Conservation (phyloP, 768 basidiomycete genomes). For the Naematelia aurantialba region DNA sequence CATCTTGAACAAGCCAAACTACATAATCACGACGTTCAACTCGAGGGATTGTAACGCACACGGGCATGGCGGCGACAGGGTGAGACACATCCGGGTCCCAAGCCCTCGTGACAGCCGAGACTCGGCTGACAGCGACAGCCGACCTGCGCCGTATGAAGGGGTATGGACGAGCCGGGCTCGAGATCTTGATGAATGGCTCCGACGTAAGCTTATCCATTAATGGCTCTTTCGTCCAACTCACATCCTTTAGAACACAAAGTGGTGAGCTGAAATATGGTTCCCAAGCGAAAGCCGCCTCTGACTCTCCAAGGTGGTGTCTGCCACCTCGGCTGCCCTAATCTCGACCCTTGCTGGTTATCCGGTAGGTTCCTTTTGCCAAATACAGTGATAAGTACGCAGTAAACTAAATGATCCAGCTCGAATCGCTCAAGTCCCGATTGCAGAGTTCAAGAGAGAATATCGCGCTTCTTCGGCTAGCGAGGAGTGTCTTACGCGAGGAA, state of each 20-base stretch:
- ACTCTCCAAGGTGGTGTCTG: constrained; percentile 62
- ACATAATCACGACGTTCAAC: background rate
- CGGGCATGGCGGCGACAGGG: constrained; percentile 42
- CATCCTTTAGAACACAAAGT: background rate
- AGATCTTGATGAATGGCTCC: constrained; percentile 36
- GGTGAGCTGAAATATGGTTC: background rate
- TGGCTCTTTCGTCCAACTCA: background rate
- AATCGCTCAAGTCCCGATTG: constrained; percentile 88
- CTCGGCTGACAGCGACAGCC: constrained; percentile 14
- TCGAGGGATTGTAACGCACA: background rate
- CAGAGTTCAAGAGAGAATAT: constrained; percentile 76
- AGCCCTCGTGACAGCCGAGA: no score
- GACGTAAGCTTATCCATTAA: constrained; percentile 22
- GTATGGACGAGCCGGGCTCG: constrained; percentile 30
- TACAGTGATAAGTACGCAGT: background rate
- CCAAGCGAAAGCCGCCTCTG: no score
- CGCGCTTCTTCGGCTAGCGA: constrained; percentile 61
- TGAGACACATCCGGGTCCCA: no score
- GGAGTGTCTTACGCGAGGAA: constrained; percentile 49
- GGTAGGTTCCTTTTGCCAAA: constrained; percentile 49
- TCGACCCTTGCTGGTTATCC: constrained; percentile 92
- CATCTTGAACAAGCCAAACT: no score
- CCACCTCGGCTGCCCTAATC: constrained; percentile 83
- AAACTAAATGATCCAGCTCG: constrained; percentile 58
- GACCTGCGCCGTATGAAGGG: constrained; percentile 37